These are phyloP conservation scores for Tuber magnatum DNA, from an alignment of 495 filamentous ascomycete genomes.

Conservation along the genomic window DNA sequence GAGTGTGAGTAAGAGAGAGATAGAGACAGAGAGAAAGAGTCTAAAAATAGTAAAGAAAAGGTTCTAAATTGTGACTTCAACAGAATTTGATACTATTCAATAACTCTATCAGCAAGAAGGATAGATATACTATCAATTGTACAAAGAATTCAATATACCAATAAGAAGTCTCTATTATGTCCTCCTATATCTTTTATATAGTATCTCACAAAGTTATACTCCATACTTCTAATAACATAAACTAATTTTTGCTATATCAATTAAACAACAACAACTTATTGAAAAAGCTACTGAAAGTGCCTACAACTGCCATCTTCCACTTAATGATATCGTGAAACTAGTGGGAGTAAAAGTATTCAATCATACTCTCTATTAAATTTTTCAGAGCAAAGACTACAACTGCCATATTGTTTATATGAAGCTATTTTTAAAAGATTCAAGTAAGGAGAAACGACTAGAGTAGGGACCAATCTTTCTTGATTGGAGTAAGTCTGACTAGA, in stretches of 20 bases:
- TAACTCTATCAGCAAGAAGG: no score
- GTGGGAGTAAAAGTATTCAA: constrained; percentile 7
- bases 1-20: no score
- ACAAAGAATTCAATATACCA: no score
- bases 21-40: no score
- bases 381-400: constrained; percentile 2
- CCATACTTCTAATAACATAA: neutral
- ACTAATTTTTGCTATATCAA: neutral
- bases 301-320: neutral
- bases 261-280: neutral
- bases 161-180: no score
- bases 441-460: constrained; percentile 7
- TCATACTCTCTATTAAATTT: neutral
- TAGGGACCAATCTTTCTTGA: constrained; percentile 6
- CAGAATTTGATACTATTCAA: no score
- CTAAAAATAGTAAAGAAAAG: no score
- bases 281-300: constrained; percentile 6
- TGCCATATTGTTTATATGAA: neutral
- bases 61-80: no score
- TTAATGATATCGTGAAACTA: constrained; percentile 4
- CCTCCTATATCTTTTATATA: no score
- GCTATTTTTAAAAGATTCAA: neutral
- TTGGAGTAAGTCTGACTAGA: constrained; percentile 10
- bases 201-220: no score
- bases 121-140: no score